Conservation (phyloP, 2,329 filamentous ascomycete species). For the Colletotrichum cereale region DNA sequence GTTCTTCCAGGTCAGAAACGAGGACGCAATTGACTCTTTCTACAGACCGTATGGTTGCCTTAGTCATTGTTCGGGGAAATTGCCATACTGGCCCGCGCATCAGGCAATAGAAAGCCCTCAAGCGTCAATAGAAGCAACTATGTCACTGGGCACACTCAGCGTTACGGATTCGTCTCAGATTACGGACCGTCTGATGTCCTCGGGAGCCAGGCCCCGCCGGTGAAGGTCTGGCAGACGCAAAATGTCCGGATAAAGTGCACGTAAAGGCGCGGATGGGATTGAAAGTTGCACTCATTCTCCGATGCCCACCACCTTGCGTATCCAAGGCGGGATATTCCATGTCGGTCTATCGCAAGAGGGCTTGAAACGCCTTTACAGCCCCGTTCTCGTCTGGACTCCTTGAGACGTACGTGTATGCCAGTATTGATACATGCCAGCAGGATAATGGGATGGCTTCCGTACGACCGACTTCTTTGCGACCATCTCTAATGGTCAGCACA, state of each 20-base stretch:
- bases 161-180: not conserved
- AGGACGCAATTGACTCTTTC: too few relatives aligned
- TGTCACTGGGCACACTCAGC: not conserved
- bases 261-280: not conserved
- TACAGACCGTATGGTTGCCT: too few relatives aligned
- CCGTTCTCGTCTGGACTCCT: not conserved
- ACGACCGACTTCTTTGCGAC: not conserved
- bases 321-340: not conserved
- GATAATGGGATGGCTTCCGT: not conserved
- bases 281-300: not conserved
- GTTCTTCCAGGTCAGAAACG: too few relatives aligned
- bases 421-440: not conserved
- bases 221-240: not conserved
- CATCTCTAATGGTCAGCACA: too few relatives aligned
- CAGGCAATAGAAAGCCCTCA: not conserved
- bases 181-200: not conserved
- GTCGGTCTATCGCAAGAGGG: not conserved
- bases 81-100: not conserved
- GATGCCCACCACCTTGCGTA: too few relatives aligned
- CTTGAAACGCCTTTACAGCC: not conserved
- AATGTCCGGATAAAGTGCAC: not conserved
- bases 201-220: not conserved
- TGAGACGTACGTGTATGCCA: not conserved
- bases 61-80: not conserved
- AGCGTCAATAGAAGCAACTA: not conserved